Evolutionary conservation across 768 basidiomycete species (phyloP), one percentile per base, ranked within the genome.

Genomic region (Russula emetica): DNA sequence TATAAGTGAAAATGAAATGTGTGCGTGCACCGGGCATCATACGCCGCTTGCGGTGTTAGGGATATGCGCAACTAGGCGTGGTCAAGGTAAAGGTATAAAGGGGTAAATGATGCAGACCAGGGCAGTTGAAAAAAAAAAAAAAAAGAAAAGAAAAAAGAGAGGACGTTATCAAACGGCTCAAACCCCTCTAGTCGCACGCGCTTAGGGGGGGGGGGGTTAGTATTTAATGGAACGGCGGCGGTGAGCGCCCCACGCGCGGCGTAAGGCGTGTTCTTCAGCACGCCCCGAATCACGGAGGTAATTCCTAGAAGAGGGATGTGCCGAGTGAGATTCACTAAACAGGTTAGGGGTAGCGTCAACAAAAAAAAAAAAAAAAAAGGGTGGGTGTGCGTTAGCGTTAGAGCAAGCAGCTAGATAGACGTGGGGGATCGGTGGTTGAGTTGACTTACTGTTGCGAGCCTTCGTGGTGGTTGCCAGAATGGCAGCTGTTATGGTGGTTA

Each of bases 21-120:
- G 34, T 7, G 20, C 34, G 20, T 50, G 61, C 55, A 26, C 53
- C 34, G 6, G 55, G 50, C 56, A 47, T 28, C 38, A 36, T 36
- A 20, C 18, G 18, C 62, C 26, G 56, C 51, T 59, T 5, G 57
- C 51, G 52, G 62, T 52, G 28, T 2, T 10, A 13, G 30, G 26
- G 34, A n/a, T 52, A 49, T 26, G 32, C 53, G 63, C 52, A 28
- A 28, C 58, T 55, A 30, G 58, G 63, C 63, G 58, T 36, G 5
- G 51, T 28, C 20, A 58, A 11, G 34, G 44, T 9, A n/a, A 9
- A 9, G 2, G 24, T 11, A 51, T 47, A 13, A 57, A 47, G 22
- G 28, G 38, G 38, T 40, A 14, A 38, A 18, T 18, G 38, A 0
- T n/a, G 38, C 16, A 36, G 36, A 36, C 36, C 6, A 36, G 38